A percentile compares a stretch with the other conserved stretches of the same genome.
Evolutionary conservation across 306 rosid species (phyloP).

Genomic region (Trifolium subterraneum): DNA sequence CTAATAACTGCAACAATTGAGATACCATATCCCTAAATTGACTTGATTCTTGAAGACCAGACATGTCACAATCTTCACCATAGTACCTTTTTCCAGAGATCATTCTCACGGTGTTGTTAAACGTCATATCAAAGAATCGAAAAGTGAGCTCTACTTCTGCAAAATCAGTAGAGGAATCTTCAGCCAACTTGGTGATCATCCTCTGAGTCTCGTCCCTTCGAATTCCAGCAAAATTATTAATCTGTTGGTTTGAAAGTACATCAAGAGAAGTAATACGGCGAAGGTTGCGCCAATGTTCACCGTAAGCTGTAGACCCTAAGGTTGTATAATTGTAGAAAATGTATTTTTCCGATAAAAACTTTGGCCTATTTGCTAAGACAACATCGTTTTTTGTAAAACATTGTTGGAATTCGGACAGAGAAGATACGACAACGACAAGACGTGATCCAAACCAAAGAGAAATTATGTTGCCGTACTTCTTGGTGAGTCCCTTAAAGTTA

Average conservation of each 20-base stretch:
- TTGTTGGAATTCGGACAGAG: too few species aligned
- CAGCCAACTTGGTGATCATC: slow-evolving; percentile 26
- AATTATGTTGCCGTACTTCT: too few species aligned
- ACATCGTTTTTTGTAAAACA: too few species aligned
- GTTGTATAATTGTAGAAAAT: too few species aligned
- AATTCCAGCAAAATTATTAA: not conserved
- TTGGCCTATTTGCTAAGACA: too few species aligned
- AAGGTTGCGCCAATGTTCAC: slow-evolving; percentile 4
- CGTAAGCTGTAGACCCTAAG: not conserved
- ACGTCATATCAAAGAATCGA: too few species aligned
- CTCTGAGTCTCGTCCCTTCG: slow-evolving; percentile 40
- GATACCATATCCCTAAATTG: slow-evolving; percentile 41
- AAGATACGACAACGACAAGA: too few species aligned
- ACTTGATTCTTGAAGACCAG: slow-evolving; percentile 47
- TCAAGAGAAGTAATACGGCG: not conserved
- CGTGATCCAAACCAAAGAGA: too few species aligned
- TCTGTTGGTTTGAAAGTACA: not conserved
- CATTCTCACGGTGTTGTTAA: too few species aligned
- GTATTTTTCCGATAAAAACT: too few species aligned
- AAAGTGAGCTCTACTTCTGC: slow-evolving; percentile 35
- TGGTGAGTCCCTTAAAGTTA: too few species aligned
- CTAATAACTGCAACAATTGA: slow-evolving; percentile 24
- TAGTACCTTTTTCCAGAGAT: too few species aligned
- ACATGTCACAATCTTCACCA: slow-evolving; percentile 41
- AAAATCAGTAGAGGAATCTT: slow-evolving; percentile 1